These are phyloP conservation scores for Pichia terricola DNA, from an alignment of 1,139 yeast species.

Conservation along the genomic window DNA sequence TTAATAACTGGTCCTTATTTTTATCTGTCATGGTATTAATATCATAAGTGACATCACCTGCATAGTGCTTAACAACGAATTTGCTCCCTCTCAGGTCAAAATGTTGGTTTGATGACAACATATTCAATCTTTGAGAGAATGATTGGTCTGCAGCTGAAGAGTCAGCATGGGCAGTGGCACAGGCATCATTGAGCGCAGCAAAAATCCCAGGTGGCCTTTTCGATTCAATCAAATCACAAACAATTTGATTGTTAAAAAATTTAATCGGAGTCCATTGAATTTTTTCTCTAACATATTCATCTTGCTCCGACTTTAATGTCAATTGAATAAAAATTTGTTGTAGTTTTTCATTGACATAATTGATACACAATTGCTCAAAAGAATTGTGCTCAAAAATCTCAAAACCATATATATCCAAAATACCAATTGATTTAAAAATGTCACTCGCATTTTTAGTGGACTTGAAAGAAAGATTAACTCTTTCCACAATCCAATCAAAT, in stretches of 20 bases:
- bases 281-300: slow-evolving; percentile 90
- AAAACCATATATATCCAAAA: slow-evolving; percentile 95
- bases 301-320: slow-evolving; percentile 94
- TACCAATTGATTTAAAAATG: slow-evolving; percentile 69
- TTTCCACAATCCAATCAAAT: slow-evolving; percentile 95
- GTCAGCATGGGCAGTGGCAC: slow-evolving; percentile 98
- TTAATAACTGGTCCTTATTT: slow-evolving; percentile 88
- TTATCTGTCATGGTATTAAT: slow-evolving; percentile 91
- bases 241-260: slow-evolving; percentile 92
- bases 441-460: slow-evolving; percentile 29
- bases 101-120: slow-evolving; percentile 76
- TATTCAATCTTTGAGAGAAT: slow-evolving; percentile 82
- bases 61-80: slow-evolving; percentile 90
- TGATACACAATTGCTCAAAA: slow-evolving; percentile 94
- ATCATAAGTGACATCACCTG: slow-evolving; percentile 96
- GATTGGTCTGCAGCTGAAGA: slow-evolving; percentile 95
- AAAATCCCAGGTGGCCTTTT: slow-evolving; percentile 94
- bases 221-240: slow-evolving; percentile 93
- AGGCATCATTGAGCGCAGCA: slow-evolving; percentile 93
- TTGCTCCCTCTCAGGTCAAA: slow-evolving; percentile 85
- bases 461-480: slow-evolving; percentile 67
- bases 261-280: slow-evolving; percentile 97
- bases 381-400: slow-evolving; percentile 96
- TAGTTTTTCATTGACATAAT: slow-evolving; percentile 91
- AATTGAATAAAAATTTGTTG: slow-evolving; percentile 95